phyloP scores from a whole-genome alignment of 2,329 filamentous ascomycete species.

The Exophiala lecanii-corni region DNA sequence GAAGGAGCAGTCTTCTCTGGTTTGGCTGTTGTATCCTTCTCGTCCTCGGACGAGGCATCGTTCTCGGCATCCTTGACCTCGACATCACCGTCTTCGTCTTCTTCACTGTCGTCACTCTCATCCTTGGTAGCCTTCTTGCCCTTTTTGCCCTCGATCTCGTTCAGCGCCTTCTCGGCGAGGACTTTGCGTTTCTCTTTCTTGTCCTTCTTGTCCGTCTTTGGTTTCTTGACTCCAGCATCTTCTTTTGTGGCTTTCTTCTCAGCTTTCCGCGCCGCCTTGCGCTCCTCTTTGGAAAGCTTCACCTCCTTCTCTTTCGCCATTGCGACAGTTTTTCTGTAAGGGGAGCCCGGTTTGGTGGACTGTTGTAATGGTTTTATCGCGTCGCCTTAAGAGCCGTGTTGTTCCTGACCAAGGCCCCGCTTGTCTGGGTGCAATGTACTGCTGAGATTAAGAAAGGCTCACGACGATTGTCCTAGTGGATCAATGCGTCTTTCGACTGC shows the following conservation, averaged over 20 bases:
- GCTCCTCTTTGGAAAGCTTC: conserved; percentile 25
- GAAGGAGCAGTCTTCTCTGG: neutral
- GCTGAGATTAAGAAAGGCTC: too few relatives aligned
- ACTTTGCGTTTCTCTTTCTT: conserved; percentile 38
- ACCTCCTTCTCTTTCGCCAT: conserved; percentile 28
- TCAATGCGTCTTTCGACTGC: too few relatives aligned
- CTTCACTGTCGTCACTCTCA: conserved; percentile 15
- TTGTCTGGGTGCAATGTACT: too few relatives aligned
- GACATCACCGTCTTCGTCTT: conserved; percentile 11
- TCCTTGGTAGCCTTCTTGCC: conserved; percentile 8
- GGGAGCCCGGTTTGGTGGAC: too few relatives aligned
- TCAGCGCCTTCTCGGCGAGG: conserved; percentile 23
- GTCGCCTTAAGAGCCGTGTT: neutral
- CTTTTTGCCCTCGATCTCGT: conserved; percentile 18
- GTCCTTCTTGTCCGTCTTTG: conserved; percentile 44
- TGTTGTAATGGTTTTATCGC: neutral
- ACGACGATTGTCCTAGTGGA: too few relatives aligned
- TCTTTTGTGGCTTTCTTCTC: conserved; percentile 36
- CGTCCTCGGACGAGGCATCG: conserved; percentile 4
- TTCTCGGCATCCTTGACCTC: conserved; percentile 16
- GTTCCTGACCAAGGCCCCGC: too few relatives aligned
- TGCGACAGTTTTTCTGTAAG: too few relatives aligned
- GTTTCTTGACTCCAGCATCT: conserved; percentile 17
- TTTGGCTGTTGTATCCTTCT: conserved; percentile 18
- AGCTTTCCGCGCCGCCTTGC: conserved; percentile 44